Evolutionary conservation across 2,329 filamentous ascomycete species (phyloP).

Genomic region (Emmonsiellopsis sp.): DNA sequence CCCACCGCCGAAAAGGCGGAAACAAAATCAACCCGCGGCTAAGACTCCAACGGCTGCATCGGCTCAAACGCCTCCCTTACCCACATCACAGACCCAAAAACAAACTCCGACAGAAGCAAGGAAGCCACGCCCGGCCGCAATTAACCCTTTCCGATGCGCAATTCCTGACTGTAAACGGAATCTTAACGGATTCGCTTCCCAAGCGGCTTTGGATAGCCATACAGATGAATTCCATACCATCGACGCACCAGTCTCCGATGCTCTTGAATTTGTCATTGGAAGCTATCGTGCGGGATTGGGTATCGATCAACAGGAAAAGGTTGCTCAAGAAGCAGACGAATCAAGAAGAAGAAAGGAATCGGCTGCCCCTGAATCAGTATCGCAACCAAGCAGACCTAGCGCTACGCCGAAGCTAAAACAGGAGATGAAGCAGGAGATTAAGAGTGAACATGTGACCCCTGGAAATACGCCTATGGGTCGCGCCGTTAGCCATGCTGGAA

Average conservation of each 20-base stretch:
- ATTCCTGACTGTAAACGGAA: constrained; percentile 44
- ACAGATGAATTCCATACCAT: constrained; percentile 43
- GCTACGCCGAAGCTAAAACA: constrained; percentile 11
- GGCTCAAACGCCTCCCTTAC: constrained; percentile 15
- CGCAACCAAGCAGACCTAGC: constrained; percentile 12
- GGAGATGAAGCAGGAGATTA: constrained; percentile 18
- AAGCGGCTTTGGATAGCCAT: constrained; percentile 47
- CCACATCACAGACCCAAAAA: constrained; percentile 22
- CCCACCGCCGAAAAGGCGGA: constrained; percentile 48
- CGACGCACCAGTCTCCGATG: constrained; percentile 41
- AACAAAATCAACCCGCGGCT: constrained; percentile 37
- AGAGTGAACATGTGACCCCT: constrained; percentile 21
- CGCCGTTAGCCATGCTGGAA: constrained; percentile 22
- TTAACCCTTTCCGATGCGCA: constrained; percentile 44
- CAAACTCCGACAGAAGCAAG: constrained; percentile 33
- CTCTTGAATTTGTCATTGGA: constrained; percentile 47
- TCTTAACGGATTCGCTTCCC: constrained; percentile 45
- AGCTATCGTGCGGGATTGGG: constrained; percentile 39
- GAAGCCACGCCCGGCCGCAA: constrained; percentile 26
- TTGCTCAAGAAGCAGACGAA: constrained; percentile 12
- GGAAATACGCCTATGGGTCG: constrained; percentile 23
- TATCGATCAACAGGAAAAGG: constrained; percentile 40
- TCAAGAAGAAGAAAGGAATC: constrained; percentile 12
- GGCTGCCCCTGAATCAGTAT: constrained; percentile 7
- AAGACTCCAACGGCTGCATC: constrained; percentile 12